These are phyloP conservation scores for Cryptococcus maquisensis DNA, from an alignment of 1,284 basidiomycete species.

Conservation along the genomic window DNA sequence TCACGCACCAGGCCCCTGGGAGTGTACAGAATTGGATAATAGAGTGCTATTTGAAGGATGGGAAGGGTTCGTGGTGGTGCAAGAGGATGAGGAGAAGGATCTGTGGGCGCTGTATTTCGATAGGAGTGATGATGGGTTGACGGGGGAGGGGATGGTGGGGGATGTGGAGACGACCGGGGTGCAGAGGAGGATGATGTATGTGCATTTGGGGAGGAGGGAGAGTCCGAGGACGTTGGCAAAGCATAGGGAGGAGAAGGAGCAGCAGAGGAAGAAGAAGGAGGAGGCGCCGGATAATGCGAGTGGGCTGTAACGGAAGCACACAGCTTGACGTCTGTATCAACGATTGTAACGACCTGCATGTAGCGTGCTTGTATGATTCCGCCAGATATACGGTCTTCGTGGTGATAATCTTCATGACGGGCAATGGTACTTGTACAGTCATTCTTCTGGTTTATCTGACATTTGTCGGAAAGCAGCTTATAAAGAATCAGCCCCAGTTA, in stretches of 20 bases:
- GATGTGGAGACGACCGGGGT: not conserved
- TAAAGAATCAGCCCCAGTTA: too few species aligned
- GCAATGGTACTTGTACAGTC: too few species aligned
- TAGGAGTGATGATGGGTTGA: constrained; percentile 5
- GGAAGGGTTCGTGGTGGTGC: constrained; percentile 13
- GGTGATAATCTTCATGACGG: too few species aligned
- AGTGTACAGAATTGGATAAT: constrained; percentile 3
- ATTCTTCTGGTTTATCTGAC: too few species aligned
- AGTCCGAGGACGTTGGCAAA: not conserved
- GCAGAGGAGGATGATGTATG: constrained; percentile 1
- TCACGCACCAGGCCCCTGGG: constrained; percentile 8
- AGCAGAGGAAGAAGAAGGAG: not conserved
- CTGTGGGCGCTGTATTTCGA: constrained; percentile 13
- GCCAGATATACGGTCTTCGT: too few species aligned
- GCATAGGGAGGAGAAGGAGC: not conserved
- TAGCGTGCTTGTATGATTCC: not conserved
- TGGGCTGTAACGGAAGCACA: not conserved
- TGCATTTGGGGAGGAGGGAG: constrained; percentile 1
- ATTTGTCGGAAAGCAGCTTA: too few species aligned
- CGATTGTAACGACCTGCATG: not conserved
- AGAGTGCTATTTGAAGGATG: constrained; percentile 10
- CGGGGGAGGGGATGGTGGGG: constrained; percentile 8
- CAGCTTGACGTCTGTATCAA: not conserved
- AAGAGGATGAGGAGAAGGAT: constrained; percentile 6
- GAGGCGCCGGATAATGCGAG: not conserved